A percentile compares a stretch with the other conserved stretches of the same genome.
phyloP scores from a whole-genome alignment of 2,329 filamentous ascomycete species.

The Verticillium alfalfae region DNA sequence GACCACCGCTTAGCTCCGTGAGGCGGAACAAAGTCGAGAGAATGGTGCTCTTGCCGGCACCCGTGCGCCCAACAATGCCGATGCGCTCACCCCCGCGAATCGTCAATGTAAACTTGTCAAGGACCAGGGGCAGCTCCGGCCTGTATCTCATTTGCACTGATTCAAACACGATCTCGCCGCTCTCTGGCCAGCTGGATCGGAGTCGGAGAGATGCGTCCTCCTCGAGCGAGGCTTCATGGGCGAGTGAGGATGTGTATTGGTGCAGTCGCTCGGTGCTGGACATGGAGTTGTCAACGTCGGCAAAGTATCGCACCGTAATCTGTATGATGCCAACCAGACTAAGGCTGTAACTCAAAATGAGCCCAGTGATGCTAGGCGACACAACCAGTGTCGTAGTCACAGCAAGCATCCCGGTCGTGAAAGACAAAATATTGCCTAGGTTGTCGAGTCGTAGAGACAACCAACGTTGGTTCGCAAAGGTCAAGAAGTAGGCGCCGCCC shows the following conservation, averaged over 20 bases:
- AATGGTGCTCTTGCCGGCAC: constrained; percentile 78
- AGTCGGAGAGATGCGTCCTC: constrained; percentile 54
- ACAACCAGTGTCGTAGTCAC: constrained; percentile 87
- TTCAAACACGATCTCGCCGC: constrained; percentile 73
- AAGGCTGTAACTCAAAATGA: constrained; percentile 90
- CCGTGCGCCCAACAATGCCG: constrained; percentile 75
- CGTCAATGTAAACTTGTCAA: constrained; percentile 66
- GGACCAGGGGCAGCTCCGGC: constrained; percentile 63
- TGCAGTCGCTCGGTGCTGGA: constrained; percentile 88
- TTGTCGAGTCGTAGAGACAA: constrained; percentile 77
- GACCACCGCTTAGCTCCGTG: constrained; percentile 57
- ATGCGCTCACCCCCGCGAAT: constrained; percentile 72
- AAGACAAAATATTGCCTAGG: constrained; percentile 81
- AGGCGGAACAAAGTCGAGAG: constrained; percentile 79
- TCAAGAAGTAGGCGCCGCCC: constrained; percentile 91
- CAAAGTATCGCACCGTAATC: constrained; percentile 90
- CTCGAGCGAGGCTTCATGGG: constrained; percentile 83
- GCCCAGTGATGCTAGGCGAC: constrained; percentile 74
- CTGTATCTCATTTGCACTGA: constrained; percentile 77
- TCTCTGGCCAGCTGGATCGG: constrained; percentile 73
- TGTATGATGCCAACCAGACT: constrained; percentile 93
- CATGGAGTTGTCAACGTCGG: constrained; percentile 97
- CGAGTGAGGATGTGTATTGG: constrained; percentile 81
- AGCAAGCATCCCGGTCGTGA: constrained; percentile 83
- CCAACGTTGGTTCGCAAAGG: constrained; percentile 94